Conservation (phyloP, 768 basidiomycete genomes). For the Tulasnella sp. region DNA sequence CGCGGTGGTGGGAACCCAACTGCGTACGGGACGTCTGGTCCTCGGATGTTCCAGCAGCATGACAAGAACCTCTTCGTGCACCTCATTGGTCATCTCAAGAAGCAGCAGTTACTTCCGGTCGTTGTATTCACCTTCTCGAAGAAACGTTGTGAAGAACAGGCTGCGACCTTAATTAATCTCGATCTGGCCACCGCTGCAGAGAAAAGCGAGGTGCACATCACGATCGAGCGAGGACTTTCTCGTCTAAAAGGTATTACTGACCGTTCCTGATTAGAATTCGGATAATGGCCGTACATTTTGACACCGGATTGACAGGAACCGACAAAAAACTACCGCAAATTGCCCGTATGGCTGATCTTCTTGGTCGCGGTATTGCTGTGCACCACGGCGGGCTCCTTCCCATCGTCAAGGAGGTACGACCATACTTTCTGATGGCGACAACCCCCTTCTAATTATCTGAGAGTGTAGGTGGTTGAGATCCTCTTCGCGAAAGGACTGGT, state of each 20-base stretch:
- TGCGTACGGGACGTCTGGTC: constrained; percentile 22
- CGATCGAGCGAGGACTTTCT: constrained; percentile 82
- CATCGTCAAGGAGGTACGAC: constrained; percentile 83
- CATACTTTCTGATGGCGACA: constrained; percentile 1
- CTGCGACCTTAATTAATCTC: constrained; percentile 72
- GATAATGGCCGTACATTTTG: constrained; percentile 9
- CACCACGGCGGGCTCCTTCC: constrained; percentile 96
- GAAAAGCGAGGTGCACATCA: constrained; percentile 94
- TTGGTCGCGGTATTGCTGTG: constrained; percentile 89
- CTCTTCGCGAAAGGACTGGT: constrained; percentile 92
- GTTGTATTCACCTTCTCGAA: constrained; percentile 97
- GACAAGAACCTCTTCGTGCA: constrained; percentile 95
- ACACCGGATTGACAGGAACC: constrained; percentile 59
- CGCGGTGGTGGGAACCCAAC: constrained; percentile 34
- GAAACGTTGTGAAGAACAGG: constrained; percentile 95
- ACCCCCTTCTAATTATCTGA: constrained; percentile 9
- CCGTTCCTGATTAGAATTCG: not conserved
- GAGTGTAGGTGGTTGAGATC: constrained; percentile 77
- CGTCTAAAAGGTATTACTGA: constrained; percentile 66
- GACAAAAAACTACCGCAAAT: constrained; percentile 94
- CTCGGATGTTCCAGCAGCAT: constrained; percentile 47
- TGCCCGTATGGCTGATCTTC: constrained; percentile 73
- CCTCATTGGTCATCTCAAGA: constrained; percentile 74
- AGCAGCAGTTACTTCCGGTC: constrained; percentile 78
- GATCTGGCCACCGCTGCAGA: constrained; percentile 84